These are phyloP conservation scores for Cryptococcus deneoformans DNA, from an alignment of 1,284 basidiomycete species.

Conservation along the genomic window DNA sequence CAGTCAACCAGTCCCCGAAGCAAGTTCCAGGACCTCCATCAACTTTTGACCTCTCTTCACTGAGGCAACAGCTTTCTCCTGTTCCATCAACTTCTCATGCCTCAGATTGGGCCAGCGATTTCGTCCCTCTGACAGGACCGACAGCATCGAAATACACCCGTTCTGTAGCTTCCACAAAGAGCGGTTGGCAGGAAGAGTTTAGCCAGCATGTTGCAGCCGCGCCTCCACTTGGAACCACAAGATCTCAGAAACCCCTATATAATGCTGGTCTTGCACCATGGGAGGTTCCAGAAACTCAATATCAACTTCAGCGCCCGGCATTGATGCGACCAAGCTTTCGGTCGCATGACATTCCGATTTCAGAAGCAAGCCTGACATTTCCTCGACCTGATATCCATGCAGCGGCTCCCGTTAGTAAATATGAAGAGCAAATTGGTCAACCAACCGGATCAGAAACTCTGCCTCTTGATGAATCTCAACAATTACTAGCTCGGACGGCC, in stretches of 20 bases:
- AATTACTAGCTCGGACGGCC: constrained; percentile 73
- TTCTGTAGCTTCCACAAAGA: not conserved
- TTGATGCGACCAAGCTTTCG: no score
- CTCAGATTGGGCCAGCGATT: no score
- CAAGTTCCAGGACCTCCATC: constrained; percentile 3
- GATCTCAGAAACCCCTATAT: constrained; percentile 8
- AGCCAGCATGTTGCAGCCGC: not conserved
- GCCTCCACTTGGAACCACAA: constrained; percentile 18
- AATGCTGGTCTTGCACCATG: constrained; percentile 11
- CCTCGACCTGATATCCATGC: no score
- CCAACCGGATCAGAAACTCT: not conserved
- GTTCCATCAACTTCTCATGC: constrained; percentile 5
- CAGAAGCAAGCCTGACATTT: no score
- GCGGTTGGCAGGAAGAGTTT: not conserved
- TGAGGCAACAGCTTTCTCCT: constrained; percentile 33
- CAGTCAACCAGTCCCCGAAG: no score
- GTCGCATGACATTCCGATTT: no score
- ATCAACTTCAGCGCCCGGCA: not conserved
- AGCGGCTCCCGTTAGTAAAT: not conserved
- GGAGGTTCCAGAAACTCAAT: constrained; percentile 2
- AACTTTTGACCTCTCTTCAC: constrained; percentile 39
- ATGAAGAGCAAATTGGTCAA: not conserved
- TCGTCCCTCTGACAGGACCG: no score
- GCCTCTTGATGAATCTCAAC: constrained; percentile 49
- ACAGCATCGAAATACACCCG: not conserved